Evolutionary conservation across 805 yeast genomes (phyloP).

Genomic region (Torulaspora quercuum): DNA sequence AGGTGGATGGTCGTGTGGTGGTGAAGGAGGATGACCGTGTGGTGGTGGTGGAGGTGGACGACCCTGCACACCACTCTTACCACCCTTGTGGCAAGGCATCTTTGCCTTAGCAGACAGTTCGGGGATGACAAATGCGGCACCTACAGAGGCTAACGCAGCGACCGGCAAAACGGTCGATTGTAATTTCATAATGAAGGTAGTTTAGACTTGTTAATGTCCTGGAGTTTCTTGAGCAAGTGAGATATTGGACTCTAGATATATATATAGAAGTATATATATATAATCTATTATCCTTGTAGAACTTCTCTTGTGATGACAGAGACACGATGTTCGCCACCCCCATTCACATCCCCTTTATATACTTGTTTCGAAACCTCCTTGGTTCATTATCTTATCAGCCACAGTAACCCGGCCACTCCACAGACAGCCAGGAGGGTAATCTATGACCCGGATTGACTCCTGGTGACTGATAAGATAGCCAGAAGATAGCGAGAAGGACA

Average conservation of each 20-base stretch:
- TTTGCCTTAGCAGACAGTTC: constrained; percentile 37
- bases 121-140: constrained; percentile 63
- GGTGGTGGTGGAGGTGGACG: not conserved
- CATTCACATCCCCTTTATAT: constrained; percentile 8
- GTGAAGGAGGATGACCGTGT: not conserved
- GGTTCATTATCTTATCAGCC: constrained; percentile 6
- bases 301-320: not conserved
- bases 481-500: no score
- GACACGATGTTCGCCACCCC: constrained; percentile 3
- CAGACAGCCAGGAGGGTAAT: no score
- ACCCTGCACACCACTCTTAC: constrained; percentile 1
- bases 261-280: constrained; percentile 1
- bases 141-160: constrained; percentile 40
- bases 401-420: constrained; percentile 3
- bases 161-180: constrained; percentile 31
- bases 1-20: not conserved
- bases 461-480: no score
- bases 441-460: not conserved
- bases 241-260: not conserved
- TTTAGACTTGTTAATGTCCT: no score
- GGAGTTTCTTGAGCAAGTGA: no score
- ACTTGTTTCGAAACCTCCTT: constrained; percentile 1
- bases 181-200: constrained; percentile 20
- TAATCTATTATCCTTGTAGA: constrained; percentile 1
- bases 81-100: constrained; percentile 10